phyloP scores from a whole-genome alignment of 2,329 filamentous ascomycete genomes.

The Curvularia spicifera region DNA sequence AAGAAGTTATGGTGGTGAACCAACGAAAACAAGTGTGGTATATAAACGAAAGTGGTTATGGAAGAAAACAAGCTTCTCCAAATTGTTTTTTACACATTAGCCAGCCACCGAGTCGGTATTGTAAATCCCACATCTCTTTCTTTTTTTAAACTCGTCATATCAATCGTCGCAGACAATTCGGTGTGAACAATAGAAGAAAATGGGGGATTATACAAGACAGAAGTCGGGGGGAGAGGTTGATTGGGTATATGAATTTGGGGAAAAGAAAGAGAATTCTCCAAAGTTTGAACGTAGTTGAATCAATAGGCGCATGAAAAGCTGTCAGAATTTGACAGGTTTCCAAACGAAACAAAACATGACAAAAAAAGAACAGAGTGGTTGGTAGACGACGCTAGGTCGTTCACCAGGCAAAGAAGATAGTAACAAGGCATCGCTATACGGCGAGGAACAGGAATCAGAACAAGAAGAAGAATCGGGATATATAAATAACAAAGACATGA shows the following conservation, averaged over 20 bases:
- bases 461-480: slow-evolving; percentile 10
- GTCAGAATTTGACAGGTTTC: no score
- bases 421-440: slow-evolving; percentile 6
- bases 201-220: slow-evolving; percentile 34
- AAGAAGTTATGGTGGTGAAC: slow-evolving; percentile 13
- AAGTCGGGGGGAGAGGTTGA: slow-evolving; percentile 7
- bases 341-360: background rate
- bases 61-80: background rate
- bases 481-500: slow-evolving; percentile 8
- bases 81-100: background rate
- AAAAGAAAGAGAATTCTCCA: background rate
- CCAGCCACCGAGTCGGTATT: slow-evolving; percentile 1
- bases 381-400: background rate
- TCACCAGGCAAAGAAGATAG: slow-evolving; percentile 13
- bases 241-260: background rate
- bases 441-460: background rate
- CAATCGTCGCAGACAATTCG: slow-evolving; percentile 39
- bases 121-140: slow-evolving; percentile 9
- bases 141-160: slow-evolving; percentile 17
- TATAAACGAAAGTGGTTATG: slow-evolving; percentile 6
- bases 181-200: slow-evolving; percentile 15
- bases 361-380: slow-evolving; percentile 1
- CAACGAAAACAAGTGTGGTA: background rate
- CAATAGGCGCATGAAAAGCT: no score
- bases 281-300: slow-evolving; percentile 7